These are phyloP conservation scores for Kluyveromyces starmeri DNA, from an alignment of 805 yeast genomes.

Conservation along the genomic window DNA sequence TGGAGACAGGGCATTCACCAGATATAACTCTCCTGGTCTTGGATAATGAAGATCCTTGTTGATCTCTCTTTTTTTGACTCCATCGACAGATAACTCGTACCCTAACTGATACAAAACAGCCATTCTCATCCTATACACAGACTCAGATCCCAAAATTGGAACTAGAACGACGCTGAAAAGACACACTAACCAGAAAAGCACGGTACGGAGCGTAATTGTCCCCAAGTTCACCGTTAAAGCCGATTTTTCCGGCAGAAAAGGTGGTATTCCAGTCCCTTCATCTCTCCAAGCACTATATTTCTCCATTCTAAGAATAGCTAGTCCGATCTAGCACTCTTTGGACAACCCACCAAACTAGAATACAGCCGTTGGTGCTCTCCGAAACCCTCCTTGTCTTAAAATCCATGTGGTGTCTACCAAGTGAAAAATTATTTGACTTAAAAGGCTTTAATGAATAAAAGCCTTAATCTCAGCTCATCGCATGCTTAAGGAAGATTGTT, in stretches of 20 bases:
- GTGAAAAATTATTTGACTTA: too few species aligned
- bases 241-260: constrained; percentile 54
- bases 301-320: constrained; percentile 44
- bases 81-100: constrained; percentile 33
- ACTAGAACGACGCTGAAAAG: neutral
- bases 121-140: neutral
- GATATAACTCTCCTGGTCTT: constrained; percentile 31
- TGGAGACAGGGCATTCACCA: constrained; percentile 42
- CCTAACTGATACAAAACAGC: neutral
- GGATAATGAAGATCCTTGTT: constrained; percentile 30
- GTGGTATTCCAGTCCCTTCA: constrained; percentile 88
- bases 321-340: too few species aligned
- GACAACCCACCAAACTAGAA: too few species aligned
- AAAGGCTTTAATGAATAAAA: too few species aligned
- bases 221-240: constrained; percentile 6
- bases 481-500: too few species aligned
- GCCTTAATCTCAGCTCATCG: too few species aligned
- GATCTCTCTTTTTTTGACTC: constrained; percentile 31
- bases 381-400: too few species aligned
- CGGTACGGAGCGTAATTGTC: neutral
- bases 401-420: too few species aligned
- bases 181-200: neutral
- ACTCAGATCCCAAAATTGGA: neutral
- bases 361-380: too few species aligned
- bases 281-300: constrained; percentile 80